Evolutionary conservation across 2,329 filamentous ascomycete species (phyloP), one percentile per base, ranked within the genome.

Genomic region (Fusarium annulatum): DNA sequence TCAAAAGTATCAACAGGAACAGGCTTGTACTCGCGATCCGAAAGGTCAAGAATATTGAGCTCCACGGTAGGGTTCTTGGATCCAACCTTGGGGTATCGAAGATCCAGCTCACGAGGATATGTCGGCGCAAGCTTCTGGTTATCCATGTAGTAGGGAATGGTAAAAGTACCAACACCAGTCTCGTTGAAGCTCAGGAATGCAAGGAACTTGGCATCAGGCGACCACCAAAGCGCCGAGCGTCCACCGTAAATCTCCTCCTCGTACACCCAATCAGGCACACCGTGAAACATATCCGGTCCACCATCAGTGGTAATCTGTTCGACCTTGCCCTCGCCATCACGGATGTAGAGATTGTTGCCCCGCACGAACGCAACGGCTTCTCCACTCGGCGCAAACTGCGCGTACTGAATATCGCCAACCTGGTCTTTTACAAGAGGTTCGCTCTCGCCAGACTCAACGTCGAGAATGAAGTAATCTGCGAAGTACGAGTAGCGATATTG

Each of bases 201-300:
- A 64, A 98, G 82, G 79, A 93, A 97, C 77, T 94, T 91, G 43
- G 94, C 95, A 80, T 96, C 94, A 30, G 92, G 89, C 21, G 94
- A 95, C 93, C 95, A 98, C 96, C 96, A 98, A 2, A 95, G 94
- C 4, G 93, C 94, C 67, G 89, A 94, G 73, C 94, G 93, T 4
- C 88, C 90, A 9, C 86, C 82, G 71, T 97, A 93, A 7, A 84
- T 80, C 64, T 84, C 82, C 67, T 87, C 85, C 79, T 96, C 94
- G 76, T 97, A 97, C 0, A 98, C 96, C 96, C 96, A 92, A 76
- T 92, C 90, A 0, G 90, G 90, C 2, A 92, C 86, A 9, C 85
- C 90, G 67, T 92, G 88, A 82, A 92, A 93, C 73, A 87, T 81
- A 77, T 92, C 88, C 0, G 88, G 87, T 0, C 89, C 86, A 16